Percentiles rank a stretch among this genome's conserved stretches.
phyloP scores from a whole-genome alignment of 2,329 filamentous ascomycete genomes.

The Aspergillus luchuensis region DNA sequence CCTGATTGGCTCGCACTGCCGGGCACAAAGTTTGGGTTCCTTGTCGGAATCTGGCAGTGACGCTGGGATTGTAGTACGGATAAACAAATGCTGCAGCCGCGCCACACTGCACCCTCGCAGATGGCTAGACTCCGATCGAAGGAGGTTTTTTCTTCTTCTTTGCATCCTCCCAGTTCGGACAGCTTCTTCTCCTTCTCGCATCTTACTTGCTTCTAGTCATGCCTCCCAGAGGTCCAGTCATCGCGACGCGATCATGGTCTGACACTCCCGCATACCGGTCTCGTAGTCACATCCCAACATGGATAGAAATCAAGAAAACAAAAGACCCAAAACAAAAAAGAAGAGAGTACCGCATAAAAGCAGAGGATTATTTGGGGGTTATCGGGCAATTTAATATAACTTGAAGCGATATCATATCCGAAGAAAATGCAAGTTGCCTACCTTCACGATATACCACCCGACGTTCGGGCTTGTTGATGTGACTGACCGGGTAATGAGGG shows the following conservation, averaged over 20 bases:
- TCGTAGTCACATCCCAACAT: not conserved
- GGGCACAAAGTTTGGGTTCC: constrained; percentile 20
- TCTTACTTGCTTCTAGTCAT: not conserved
- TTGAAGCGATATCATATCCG: not conserved
- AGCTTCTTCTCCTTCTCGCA: not conserved
- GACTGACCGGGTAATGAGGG: constrained; percentile 13
- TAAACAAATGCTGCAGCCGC: constrained; percentile 10
- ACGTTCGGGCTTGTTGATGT: constrained; percentile 19
- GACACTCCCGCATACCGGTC: not conserved
- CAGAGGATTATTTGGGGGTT: not conserved
- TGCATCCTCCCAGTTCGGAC: not conserved
- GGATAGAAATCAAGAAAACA: constrained; percentile 1
- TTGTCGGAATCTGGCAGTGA: constrained; percentile 9
- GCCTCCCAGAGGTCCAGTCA: not conserved
- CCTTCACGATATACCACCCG: constrained; percentile 30
- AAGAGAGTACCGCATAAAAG: not conserved
- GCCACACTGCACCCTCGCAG: not conserved
- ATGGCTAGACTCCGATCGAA: not conserved
- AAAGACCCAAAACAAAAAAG: constrained; percentile 6
- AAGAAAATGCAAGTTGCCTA: constrained; percentile 21
- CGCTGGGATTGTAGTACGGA: constrained; percentile 14
- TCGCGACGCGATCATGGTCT: not conserved
- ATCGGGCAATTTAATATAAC: not conserved
- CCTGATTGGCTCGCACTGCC: constrained; percentile 22
- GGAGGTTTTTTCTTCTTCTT: not conserved